A percentile compares a stretch with the other conserved stretches of the same genome.
Conservation (phyloP, 768 basidiomycete species). For the Termitomyces sp. region DNA sequence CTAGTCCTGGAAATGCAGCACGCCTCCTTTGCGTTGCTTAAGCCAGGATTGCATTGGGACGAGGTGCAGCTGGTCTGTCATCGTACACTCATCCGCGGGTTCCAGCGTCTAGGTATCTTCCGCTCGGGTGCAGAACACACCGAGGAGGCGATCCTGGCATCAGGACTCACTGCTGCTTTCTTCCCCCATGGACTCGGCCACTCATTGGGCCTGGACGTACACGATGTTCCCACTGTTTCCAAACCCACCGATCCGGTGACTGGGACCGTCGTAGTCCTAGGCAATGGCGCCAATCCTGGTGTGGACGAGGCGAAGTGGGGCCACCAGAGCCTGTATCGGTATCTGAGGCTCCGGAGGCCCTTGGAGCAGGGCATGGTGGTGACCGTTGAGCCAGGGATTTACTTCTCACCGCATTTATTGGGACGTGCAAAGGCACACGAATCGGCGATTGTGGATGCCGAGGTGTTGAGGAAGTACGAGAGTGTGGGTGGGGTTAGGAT, state of each 20-base stretch:
- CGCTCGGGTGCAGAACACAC: slow-evolving; percentile 45
- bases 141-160: slow-evolving; percentile 65
- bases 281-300: slow-evolving; percentile 2
- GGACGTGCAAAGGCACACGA: slow-evolving; percentile 55
- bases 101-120: slow-evolving; percentile 85
- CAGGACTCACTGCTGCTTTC: slow-evolving; percentile 79
- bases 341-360: slow-evolving; percentile 73
- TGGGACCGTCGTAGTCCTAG: slow-evolving; percentile 26
- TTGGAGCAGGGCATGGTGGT: slow-evolving; percentile 82
- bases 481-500: slow-evolving; percentile 89
- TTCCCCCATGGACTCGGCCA: slow-evolving; percentile 95
- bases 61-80: slow-evolving; percentile 82
- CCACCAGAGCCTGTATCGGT: slow-evolving; percentile 69
- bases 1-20: slow-evolving; percentile 90
- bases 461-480: slow-evolving; percentile 66
- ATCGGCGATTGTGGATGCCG: slow-evolving; percentile 65
- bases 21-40: slow-evolving; percentile 65
- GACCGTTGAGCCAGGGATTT: slow-evolving; percentile 88
- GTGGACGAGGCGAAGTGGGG: slow-evolving; percentile 19
- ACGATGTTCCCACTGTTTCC: slow-evolving; percentile 83
- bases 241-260: slow-evolving; percentile 52
- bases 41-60: slow-evolving; percentile 89
- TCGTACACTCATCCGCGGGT: slow-evolving; percentile 72
- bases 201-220: slow-evolving; percentile 90
- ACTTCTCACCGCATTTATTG: slow-evolving; percentile 81